phyloP scores from a whole-genome alignment of 2,329 filamentous ascomycete genomes.

The Sporothrix mexicana region DNA sequence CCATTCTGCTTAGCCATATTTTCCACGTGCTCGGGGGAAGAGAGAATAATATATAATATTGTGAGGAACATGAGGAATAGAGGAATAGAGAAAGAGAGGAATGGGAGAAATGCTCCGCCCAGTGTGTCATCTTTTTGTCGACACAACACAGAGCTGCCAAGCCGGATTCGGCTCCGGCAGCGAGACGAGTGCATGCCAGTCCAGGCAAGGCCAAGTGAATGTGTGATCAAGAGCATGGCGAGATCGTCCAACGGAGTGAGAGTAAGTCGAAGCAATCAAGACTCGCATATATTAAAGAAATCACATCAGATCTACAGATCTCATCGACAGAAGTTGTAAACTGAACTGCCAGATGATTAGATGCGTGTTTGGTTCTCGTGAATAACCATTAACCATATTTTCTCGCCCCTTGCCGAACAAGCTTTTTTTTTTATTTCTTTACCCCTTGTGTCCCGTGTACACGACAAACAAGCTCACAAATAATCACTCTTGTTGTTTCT shows the following conservation, averaged over 20 bases:
- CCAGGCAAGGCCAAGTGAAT: not conserved
- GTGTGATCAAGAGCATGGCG: not conserved
- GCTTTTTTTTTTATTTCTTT: not conserved
- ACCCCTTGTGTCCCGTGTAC: not conserved
- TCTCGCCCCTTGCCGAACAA: not conserved
- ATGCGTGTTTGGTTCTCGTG: not conserved
- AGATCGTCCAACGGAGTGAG: not conserved
- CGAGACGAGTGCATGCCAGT: not conserved
- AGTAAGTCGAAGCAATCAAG: not conserved
- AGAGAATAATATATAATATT: not conserved
- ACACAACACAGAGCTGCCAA: slow-evolving; percentile 16
- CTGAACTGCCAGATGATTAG: not conserved
- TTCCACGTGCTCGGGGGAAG: slow-evolving; percentile 14
- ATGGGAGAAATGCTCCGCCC: slow-evolving; percentile 19
- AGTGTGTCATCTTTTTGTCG: not conserved
- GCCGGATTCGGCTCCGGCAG: slow-evolving; percentile 15
- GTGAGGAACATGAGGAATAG: not conserved
- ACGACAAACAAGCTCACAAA: not conserved
- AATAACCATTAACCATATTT: not conserved
- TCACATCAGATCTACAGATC: not conserved
- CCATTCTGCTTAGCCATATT: slow-evolving; percentile 16
- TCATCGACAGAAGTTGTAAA: not conserved
- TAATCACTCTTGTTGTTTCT: not conserved
- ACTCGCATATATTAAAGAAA: not conserved
- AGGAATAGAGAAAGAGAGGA: not conserved